phyloP scores from a whole-genome alignment of 129 eudicot genomes.

The Chrysanthemum makinoi region DNA sequence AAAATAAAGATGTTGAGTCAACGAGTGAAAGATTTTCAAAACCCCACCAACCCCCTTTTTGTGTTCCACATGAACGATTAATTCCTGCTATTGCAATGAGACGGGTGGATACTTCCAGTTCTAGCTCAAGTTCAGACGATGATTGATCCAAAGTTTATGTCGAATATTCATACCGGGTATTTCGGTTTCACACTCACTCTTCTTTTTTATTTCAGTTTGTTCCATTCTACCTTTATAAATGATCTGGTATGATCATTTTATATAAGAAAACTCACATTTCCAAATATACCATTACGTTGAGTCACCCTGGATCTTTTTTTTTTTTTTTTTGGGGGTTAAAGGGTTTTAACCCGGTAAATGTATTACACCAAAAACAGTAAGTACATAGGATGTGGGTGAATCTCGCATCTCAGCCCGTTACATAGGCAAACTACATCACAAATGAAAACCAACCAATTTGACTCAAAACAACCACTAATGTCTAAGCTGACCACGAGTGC shows the following conservation, averaged over 20 bases:
- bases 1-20: constrained; percentile 15
- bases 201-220: not conserved
- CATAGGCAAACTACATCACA: too few species aligned
- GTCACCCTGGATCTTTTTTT: too few species aligned
- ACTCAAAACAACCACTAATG: too few species aligned
- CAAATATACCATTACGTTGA: too few species aligned
- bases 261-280: not conserved
- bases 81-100: constrained; percentile 61
- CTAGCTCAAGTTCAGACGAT: constrained; percentile 35
- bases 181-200: not conserved
- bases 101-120: constrained; percentile 67
- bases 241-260: not conserved
- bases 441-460: too few species aligned
- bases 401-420: too few species aligned
- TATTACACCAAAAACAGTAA: too few species aligned
- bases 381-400: too few species aligned
- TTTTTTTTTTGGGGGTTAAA: too few species aligned
- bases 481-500: too few species aligned
- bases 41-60: constrained; percentile 17
- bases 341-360: too few species aligned
- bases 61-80: constrained; percentile 44
- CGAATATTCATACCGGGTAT: constrained; percentile 14
- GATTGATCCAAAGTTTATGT: constrained; percentile 20
- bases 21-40: constrained; percentile 20
- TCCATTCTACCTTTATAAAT: not conserved